Conservation (phyloP, 1,284 basidiomycete genomes). For the Salmacisia buchloeana region DNA sequence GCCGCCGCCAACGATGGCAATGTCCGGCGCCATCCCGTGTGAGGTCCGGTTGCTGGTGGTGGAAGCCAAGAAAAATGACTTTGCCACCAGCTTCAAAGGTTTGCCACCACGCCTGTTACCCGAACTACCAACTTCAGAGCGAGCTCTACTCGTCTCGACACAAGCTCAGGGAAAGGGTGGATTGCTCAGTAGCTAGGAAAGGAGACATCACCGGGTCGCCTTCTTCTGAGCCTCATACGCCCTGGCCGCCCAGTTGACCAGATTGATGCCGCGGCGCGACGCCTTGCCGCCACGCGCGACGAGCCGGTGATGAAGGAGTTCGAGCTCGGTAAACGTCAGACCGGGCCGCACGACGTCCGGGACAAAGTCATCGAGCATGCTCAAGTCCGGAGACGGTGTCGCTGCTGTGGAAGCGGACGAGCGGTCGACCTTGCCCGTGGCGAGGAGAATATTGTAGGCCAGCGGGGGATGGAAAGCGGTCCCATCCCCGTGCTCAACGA, state of each 20-base stretch:
- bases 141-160: too few species aligned
- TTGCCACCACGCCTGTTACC: too few species aligned
- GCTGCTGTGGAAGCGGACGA: too few species aligned
- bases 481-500: too few species aligned
- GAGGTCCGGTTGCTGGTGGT: neutral
- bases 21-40: conserved; percentile 5
- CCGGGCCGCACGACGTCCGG: conserved; percentile 9
- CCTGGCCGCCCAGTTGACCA: neutral
- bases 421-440: too few species aligned
- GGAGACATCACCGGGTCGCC: neutral
- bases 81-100: too few species aligned
- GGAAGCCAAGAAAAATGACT: neutral
- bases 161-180: neutral
- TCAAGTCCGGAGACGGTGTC: too few species aligned
- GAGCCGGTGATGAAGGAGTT: conserved; percentile 38
- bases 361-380: too few species aligned
- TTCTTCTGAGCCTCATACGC: conserved; percentile 6
- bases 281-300: conserved; percentile 8
- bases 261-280: neutral
- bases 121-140: too few species aligned
- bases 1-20: conserved; percentile 55
- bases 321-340: conserved; percentile 29
- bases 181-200: neutral
- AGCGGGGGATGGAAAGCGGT: too few species aligned
- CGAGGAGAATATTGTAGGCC: too few species aligned